A percentile compares a stretch with the other conserved stretches of the same genome.
phyloP scores from a whole-genome alignment of 129 eudicot species.

The Flaveria trinervia region DNA sequence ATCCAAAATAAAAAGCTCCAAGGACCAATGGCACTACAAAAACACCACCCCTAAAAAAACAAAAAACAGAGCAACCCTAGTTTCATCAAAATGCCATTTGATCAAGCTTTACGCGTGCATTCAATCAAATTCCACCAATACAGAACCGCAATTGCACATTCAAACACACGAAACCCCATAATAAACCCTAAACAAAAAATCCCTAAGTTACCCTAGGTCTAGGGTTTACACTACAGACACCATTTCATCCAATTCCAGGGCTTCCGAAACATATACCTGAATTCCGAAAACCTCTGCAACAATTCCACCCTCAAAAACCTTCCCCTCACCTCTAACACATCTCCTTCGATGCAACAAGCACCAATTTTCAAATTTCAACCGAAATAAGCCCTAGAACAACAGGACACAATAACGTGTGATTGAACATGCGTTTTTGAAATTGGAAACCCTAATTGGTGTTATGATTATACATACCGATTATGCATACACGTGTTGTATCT shows the following conservation, averaged over 20 bases:
- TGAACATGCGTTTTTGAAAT: conserved; percentile 10
- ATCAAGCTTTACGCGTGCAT: conserved; percentile 25
- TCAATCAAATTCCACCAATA: conserved; percentile 41
- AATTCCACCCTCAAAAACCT: conserved; percentile 39
- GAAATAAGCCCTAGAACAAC: conserved; percentile 42
- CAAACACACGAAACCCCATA: conserved; percentile 25
- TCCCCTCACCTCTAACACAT: conserved; percentile 33
- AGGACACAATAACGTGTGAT: conserved; percentile 16
- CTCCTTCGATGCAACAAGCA: conserved; percentile 24
- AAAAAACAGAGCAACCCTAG: conserved; percentile 33
- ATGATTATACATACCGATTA: conserved; percentile 21
- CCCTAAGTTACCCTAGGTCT: conserved; percentile 29
- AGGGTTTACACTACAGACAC: conserved; percentile 50
- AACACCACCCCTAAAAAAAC: conserved; percentile 8
- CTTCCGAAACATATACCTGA: conserved; percentile 57
- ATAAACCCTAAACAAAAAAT: conserved; percentile 34
- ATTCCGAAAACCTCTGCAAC: conserved; percentile 33
- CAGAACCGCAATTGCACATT: conserved; percentile 25
- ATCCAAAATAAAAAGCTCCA: conserved; percentile 17
- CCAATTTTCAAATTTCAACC: conserved; percentile 41
- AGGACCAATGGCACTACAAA: conserved; percentile 17
- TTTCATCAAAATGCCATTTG: conserved; percentile 17
- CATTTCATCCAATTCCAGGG: conserved; percentile 57
- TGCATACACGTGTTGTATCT: conserved; percentile 13
- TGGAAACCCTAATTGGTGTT: conserved; percentile 3